Conservation (phyloP, 441 rosid genomes). For the Raphanus hybrid region DNA sequence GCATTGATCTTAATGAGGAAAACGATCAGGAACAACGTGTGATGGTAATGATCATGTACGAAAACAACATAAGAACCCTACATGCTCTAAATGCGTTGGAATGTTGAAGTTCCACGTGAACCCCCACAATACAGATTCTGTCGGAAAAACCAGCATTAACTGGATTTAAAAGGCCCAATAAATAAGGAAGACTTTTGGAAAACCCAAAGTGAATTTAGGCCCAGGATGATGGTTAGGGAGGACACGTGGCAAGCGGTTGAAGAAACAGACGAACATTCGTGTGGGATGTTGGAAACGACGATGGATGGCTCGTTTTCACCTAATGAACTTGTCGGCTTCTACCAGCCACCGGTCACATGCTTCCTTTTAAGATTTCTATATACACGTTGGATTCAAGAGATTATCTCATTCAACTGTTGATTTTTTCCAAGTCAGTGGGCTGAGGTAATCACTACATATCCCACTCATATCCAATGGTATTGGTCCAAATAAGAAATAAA, state of each 20-base stretch:
- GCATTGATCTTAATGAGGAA: neutral
- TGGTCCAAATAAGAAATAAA: too few relatives aligned
- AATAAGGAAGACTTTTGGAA: neutral
- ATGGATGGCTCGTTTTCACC: conserved; percentile 38
- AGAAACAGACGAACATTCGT: conserved; percentile 44
- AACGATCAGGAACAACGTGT: neutral
- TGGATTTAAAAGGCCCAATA: conserved; percentile 10
- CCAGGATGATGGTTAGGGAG: neutral
- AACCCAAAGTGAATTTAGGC: conserved; percentile 23
- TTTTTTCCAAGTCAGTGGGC: neutral
- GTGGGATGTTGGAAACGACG: conserved; percentile 36
- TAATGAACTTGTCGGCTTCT: conserved; percentile 45
- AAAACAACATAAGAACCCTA: too few relatives aligned
- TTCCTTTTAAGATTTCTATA: neutral
- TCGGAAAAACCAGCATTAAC: conserved; percentile 1
- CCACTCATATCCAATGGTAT: too few relatives aligned
- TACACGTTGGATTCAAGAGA: neutral
- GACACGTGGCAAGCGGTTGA: conserved; percentile 22
- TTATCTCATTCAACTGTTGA: too few relatives aligned
- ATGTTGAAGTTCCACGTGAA: conserved; percentile 32
- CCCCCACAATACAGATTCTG: conserved; percentile 3
- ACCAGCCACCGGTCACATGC: conserved; percentile 38
- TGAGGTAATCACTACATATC: too few relatives aligned
- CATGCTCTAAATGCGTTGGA: neutral
- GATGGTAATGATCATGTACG: neutral